Conservation (phyloP, 768 basidiomycete species). For the Podaxis sp. region DNA sequence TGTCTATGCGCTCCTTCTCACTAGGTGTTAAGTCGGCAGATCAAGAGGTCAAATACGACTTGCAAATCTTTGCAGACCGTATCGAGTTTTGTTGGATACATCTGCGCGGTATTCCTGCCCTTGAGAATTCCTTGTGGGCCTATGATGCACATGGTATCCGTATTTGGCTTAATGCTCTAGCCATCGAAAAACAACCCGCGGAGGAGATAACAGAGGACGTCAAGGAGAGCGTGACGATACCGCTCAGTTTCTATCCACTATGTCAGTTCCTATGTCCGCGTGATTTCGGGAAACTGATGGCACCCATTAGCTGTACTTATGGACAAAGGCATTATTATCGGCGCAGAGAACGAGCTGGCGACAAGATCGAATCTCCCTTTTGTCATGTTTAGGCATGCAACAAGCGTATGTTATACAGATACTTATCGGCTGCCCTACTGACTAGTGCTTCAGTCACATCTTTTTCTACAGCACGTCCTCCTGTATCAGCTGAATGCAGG, state of each 20-base stretch:
- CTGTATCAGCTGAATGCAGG: slow-evolving; percentile 72
- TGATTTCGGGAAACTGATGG: slow-evolving; percentile 12
- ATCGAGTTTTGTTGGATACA: slow-evolving; percentile 99
- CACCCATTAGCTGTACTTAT: slow-evolving; percentile 79
- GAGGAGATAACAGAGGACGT: slow-evolving; percentile 50
- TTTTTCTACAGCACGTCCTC: slow-evolving; percentile 92
- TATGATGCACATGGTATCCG: slow-evolving; percentile 89
- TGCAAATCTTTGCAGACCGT: slow-evolving; percentile 95
- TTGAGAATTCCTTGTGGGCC: slow-evolving; percentile 98
- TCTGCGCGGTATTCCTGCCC: slow-evolving; percentile 84
- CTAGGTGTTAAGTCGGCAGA: slow-evolving; percentile 57
- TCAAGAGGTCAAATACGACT: slow-evolving; percentile 93
- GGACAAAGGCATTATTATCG: slow-evolving; percentile 99
- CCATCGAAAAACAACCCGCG: slow-evolving; percentile 67
- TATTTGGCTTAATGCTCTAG: slow-evolving; percentile 94
- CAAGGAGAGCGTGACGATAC: slow-evolving; percentile 91
- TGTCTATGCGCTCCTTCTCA: neutral
- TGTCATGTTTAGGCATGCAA: slow-evolving; percentile 88
- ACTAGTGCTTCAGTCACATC: slow-evolving; percentile 65
- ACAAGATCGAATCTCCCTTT: slow-evolving; percentile 78
- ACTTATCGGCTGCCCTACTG: neutral
- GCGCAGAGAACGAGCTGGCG: slow-evolving; percentile 86
- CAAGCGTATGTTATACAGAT: slow-evolving; percentile 59
- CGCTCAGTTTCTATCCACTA: slow-evolving; percentile 92
- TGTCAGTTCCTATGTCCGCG: slow-evolving; percentile 49